Conservation (phyloP, 805 yeast genomes). For the Ogataea thermomethanolica region DNA sequence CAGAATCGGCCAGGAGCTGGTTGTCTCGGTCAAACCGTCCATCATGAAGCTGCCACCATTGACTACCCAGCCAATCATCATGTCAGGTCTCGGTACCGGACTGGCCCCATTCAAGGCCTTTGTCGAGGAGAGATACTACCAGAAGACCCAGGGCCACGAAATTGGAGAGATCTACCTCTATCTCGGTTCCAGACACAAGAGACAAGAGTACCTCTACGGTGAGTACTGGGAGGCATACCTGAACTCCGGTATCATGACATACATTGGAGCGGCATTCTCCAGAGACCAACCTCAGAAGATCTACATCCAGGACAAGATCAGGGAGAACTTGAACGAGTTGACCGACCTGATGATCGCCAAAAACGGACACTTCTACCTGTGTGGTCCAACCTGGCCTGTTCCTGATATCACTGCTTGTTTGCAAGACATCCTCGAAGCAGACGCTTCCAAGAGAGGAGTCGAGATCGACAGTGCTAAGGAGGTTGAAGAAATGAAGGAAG, state of each 20-base stretch:
- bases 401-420: constrained; percentile 92
- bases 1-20: constrained; percentile 75
- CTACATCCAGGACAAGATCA: constrained; percentile 90
- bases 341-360: constrained; percentile 74
- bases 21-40: constrained; percentile 93
- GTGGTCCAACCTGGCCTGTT: constrained; percentile 99
- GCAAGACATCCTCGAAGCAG: constrained; percentile 71
- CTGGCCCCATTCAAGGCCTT: constrained; percentile 98
- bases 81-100: constrained; percentile 98
- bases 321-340: constrained; percentile 68
- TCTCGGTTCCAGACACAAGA: constrained; percentile 92
- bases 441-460: constrained; percentile 65
- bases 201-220: constrained; percentile 93
- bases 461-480: constrained; percentile 70
- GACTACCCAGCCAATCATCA: constrained; percentile 84
- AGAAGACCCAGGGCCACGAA: constrained; percentile 79
- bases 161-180: constrained; percentile 86
- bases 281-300: constrained; percentile 95
- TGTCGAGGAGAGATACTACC: constrained; percentile 93
- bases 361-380: constrained; percentile 87
- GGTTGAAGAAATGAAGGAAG: constrained; percentile 91
- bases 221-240: constrained; percentile 96
- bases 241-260: constrained; percentile 88
- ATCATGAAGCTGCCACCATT: constrained; percentile 93
- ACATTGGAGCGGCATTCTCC: constrained; percentile 96